Percentiles rank a stretch among this genome's conserved stretches.
phyloP scores from a whole-genome alignment of 805 yeast species.

The Wickerhamomyces silvicola region DNA sequence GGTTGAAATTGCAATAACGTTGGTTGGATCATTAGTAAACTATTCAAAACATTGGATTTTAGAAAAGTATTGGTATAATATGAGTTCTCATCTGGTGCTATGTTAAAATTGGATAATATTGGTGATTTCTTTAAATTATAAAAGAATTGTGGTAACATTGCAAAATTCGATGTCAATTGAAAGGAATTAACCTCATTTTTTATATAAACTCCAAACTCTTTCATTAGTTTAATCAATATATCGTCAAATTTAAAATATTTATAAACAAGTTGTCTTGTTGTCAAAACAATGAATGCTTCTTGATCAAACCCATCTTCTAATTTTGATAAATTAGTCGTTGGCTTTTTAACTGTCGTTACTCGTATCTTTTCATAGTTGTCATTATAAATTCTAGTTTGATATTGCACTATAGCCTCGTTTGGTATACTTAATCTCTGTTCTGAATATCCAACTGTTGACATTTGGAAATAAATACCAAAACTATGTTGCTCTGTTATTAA shows the following conservation, averaged over 20 bases:
- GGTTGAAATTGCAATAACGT: constrained; percentile 76
- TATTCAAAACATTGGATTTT: constrained; percentile 81
- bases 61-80: constrained; percentile 83
- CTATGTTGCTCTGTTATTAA: constrained; percentile 80
- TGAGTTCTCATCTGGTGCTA: constrained; percentile 96
- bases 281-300: constrained; percentile 89
- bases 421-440: constrained; percentile 21
- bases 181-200: constrained; percentile 78
- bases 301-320: constrained; percentile 74
- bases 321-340: constrained; percentile 43
- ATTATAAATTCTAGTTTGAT: constrained; percentile 79
- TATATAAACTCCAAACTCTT: constrained; percentile 83
- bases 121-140: constrained; percentile 91
- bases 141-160: constrained; percentile 86
- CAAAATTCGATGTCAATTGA: constrained; percentile 70
- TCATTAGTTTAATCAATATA: constrained; percentile 76
- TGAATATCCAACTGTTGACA: constrained; percentile 35
- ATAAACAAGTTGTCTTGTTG: constrained; percentile 81
- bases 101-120: constrained; percentile 87
- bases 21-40: constrained; percentile 96
- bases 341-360: constrained; percentile 72
- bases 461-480: constrained; percentile 81
- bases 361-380: constrained; percentile 77
- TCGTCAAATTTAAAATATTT: constrained; percentile 72
- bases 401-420: constrained; percentile 54